Percentiles rank a stretch among this genome's conserved stretches.
Conservation (phyloP, 2,329 filamentous ascomycete genomes). For the Cyphellophora attinorum region DNA sequence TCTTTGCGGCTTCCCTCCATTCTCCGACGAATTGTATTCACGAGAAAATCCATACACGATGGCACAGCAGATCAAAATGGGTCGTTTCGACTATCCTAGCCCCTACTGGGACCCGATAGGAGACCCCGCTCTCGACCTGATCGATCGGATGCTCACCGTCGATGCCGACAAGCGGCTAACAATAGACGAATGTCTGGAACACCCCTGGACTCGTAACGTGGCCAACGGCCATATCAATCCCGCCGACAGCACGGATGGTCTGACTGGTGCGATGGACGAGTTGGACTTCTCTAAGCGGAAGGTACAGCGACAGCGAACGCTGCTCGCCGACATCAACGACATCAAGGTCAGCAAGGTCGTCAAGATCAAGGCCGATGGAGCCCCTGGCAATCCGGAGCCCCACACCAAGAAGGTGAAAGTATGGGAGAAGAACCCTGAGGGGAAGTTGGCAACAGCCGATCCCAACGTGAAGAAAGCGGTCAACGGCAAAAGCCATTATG, state of each 20-base stretch:
- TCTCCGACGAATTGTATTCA: slow-evolving; percentile 84
- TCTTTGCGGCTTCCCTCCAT: slow-evolving; percentile 91
- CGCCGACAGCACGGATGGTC: slow-evolving; percentile 81
- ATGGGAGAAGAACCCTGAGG: slow-evolving; percentile 59
- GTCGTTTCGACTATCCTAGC: slow-evolving; percentile 85
- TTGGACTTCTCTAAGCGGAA: slow-evolving; percentile 81
- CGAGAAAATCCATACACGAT: slow-evolving; percentile 75
- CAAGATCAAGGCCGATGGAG: slow-evolving; percentile 1
- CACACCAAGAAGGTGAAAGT: slow-evolving; percentile 53
- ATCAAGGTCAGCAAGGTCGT: slow-evolving; percentile 54
- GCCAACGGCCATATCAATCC: slow-evolving; percentile 38
- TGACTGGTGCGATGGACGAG: slow-evolving; percentile 74
- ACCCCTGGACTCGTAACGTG: slow-evolving; percentile 67
- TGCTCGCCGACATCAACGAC: slow-evolving; percentile 73
- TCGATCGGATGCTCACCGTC: slow-evolving; percentile 89
- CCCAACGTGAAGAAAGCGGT: slow-evolving; percentile 15
- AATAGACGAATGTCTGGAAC: slow-evolving; percentile 80
- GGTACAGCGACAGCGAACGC: slow-evolving; percentile 68
- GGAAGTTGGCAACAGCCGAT: slow-evolving; percentile 28
- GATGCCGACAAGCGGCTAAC: slow-evolving; percentile 75
- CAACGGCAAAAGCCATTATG: slow-evolving; percentile 3
- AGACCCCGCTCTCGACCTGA: slow-evolving; percentile 81
- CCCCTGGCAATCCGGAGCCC: slow-evolving; percentile 1
- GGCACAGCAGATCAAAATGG: slow-evolving; percentile 80
- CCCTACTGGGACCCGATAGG: slow-evolving; percentile 90